These are phyloP conservation scores for Solanum hybrid DNA, from an alignment of 305 asterid genomes.

Conservation along the genomic window DNA sequence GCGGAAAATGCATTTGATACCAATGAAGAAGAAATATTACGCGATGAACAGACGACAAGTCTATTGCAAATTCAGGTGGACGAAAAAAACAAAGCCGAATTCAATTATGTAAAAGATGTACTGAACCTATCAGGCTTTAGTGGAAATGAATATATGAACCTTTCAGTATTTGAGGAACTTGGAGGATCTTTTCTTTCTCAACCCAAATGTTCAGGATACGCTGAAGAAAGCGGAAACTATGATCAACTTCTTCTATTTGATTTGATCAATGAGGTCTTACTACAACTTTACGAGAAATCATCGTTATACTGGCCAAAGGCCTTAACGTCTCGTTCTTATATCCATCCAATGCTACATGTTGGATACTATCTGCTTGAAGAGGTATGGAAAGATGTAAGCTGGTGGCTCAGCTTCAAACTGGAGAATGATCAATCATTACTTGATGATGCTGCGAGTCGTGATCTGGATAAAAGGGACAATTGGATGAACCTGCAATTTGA, in stretches of 20 bases:
- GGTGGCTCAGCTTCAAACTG: slow-evolving; percentile 26
- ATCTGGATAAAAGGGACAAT: slow-evolving; percentile 34
- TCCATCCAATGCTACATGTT: slow-evolving; percentile 54
- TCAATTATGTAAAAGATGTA: slow-evolving; percentile 55
- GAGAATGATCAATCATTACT: slow-evolving; percentile 26
- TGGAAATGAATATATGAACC: slow-evolving; percentile 18
- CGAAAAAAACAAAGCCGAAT: slow-evolving; percentile 36
- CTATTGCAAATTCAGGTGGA: slow-evolving; percentile 26
- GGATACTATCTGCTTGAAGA: slow-evolving; percentile 53
- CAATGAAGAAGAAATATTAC: background rate
- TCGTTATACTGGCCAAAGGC: slow-evolving; percentile 63
- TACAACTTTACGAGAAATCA: slow-evolving; percentile 48
- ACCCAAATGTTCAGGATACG: slow-evolving; percentile 13
- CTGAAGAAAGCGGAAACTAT: slow-evolving; percentile 24
- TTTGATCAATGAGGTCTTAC: slow-evolving; percentile 55
- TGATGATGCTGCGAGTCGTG: slow-evolving; percentile 52
- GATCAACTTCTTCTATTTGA: slow-evolving; percentile 58
- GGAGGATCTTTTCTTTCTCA: slow-evolving; percentile 23
- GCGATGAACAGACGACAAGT: slow-evolving; percentile 13
- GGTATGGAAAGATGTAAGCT: slow-evolving; percentile 58
- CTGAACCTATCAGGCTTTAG: slow-evolving; percentile 65
- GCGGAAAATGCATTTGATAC: background rate
- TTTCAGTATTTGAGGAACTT: background rate
- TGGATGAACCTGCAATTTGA: slow-evolving; percentile 89
- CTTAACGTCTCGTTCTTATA: slow-evolving; percentile 31